Base-by-base conservation (phyloP, 2,329 filamentous ascomycete genomes). In the Fusarium chuoi region DNA sequence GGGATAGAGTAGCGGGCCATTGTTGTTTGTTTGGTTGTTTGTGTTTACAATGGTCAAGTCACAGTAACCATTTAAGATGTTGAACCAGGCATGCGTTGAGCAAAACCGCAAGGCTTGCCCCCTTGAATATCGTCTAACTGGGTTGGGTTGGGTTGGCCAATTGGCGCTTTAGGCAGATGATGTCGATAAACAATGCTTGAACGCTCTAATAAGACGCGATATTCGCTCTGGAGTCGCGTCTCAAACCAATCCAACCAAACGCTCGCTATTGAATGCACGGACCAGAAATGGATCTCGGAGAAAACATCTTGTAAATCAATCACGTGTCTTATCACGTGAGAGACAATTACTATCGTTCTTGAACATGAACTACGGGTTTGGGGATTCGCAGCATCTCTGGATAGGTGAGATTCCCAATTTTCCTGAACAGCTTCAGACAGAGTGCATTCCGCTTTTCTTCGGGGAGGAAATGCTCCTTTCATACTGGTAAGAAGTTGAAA, bases 1-100 rank as follows among this genome's bases (percentile, higher is more conserved):
- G 94, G 93, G 42, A 94, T 85, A 62, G 91, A 91, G 68, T 93
- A 83, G 59, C 85, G 86, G 58, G 87, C 83, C 87, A 89, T 89
- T 70, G 67, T 73, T 59, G 58, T 61, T 54, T 63, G 56, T 62
- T 59, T 56, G 62, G 54, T 61, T 62, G 61, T 66, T 70, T 63
- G 56, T 68, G 68, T 52, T 70, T 62, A 63, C 22, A 61, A 70
- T n/a, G 17, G 42, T 52, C 28, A 18, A 56, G 46, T 55, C 39
- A 62, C 45, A 51, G 39, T n/a, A 28, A 39, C 60, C 51, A 44
- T 55, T 33, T 68, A 39, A 28, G 39, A 39, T 51, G 41, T 38
- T 26, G 20, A 57, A 56, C 30, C 28, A 75, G 46, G 49, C 64
- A 74, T 60, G 42, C 46, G 33, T 26, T 52, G 28, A 24, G 18